Conservation (phyloP, 768 basidiomycete species). For the Trametes meyenii region DNA sequence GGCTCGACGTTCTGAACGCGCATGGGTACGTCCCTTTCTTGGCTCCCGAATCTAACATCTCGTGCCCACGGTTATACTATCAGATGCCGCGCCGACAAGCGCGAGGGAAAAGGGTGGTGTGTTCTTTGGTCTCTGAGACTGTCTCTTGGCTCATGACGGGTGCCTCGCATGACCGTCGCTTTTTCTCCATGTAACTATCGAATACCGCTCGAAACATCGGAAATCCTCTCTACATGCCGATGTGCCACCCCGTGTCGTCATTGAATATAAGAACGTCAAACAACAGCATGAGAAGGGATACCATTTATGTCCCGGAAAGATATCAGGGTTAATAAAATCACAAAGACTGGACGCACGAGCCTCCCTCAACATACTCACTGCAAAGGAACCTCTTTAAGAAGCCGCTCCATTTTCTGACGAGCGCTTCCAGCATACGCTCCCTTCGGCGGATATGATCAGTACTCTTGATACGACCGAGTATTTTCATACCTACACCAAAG, state of each 20-base stretch:
- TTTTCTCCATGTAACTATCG: background rate
- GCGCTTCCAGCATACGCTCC: constrained; percentile 58
- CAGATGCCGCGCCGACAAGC: background rate
- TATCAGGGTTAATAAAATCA: too few relatives aligned
- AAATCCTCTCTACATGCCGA: background rate
- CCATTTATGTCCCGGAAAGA: too few relatives aligned
- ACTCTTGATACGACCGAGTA: background rate
- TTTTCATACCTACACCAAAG: constrained; percentile 62
- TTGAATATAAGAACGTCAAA: too few relatives aligned
- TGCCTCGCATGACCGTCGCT: constrained; percentile 1
- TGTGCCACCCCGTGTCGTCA: too few relatives aligned
- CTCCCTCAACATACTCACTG: background rate
- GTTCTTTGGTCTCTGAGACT: background rate
- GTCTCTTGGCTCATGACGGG: background rate
- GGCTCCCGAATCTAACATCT: too few relatives aligned
- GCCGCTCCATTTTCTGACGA: constrained; percentile 46
- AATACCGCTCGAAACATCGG: background rate
- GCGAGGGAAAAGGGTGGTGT: constrained; percentile 7
- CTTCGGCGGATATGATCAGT: constrained; percentile 17
- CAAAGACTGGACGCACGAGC: background rate
- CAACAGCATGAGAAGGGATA: too few relatives aligned
- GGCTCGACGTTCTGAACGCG: constrained; percentile 43
- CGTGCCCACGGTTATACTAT: too few relatives aligned
- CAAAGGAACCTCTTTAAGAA: constrained; percentile 42
- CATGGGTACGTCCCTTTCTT: background rate